Evolutionary conservation across 352 stramenopile species (phyloP), one percentile per base, ranked within the genome.

Genomic region (Plasmopara muralis): DNA sequence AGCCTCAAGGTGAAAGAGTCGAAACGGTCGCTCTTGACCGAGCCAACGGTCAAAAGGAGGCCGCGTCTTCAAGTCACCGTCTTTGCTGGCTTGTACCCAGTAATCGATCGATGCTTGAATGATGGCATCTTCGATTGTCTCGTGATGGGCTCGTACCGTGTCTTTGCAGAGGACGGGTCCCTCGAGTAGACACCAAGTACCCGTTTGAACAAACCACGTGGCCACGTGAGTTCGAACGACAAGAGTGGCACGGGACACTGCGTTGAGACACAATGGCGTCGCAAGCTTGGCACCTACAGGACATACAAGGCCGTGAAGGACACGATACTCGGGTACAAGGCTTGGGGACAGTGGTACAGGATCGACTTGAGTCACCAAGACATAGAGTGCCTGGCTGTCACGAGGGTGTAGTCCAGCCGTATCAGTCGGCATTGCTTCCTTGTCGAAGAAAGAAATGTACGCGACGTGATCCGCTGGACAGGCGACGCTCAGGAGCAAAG

Each of bases 131-230:
- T 66, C 51, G 25, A 58, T 42, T 4, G 37, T 57, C 15, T 39
- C 7, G 37, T 33, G 34, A 45, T 38, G 47, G 47, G 35, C 31
- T 31, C 34, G 30, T 48, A 30, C 10, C 31, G 9, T 15, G 13
- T 2, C 31, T 16, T 53, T 47, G 35, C 43, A 53, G 10, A 34
- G 34, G 39, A 66, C 14, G 13, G 51, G 35, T 43, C 45, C 51
- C 48, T 50, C 59, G 16, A 78, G 49, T n/a, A 45, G 60, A 58
- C 78, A 81, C 30, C 42, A 66, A 13, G 51, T 44, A 29, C 58
- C 58, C 55, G 66, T 77, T 33, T 64, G 58, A 15, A 78, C 28
- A 12, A 65, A 50, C 71, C 71, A 81, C 30, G 47, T 60, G n/a
- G 15, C 34, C 14, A 43, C 59, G 2, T 66, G 38, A 9, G 52